Conservation (phyloP, 768 basidiomycete species). For the Leucocoprinus leucothites region DNA sequence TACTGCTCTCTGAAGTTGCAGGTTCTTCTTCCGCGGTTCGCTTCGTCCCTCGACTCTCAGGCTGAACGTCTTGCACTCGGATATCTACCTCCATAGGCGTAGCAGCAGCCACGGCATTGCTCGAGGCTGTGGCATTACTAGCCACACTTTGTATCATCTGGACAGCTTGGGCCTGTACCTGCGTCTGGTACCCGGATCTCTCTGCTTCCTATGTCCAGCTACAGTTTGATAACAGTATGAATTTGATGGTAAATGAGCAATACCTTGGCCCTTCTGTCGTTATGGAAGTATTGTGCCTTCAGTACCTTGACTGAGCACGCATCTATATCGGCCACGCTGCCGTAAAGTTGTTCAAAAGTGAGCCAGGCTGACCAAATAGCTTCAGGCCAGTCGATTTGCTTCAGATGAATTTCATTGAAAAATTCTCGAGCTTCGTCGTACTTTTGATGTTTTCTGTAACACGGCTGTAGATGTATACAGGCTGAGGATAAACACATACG, state of each 20-base stretch:
- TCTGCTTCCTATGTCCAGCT: conserved; percentile 52
- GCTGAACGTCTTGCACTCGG: background rate
- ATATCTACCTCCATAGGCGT: conserved; percentile 14
- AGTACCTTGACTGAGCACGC: conserved; percentile 60
- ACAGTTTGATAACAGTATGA: background rate
- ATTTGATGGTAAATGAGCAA: background rate
- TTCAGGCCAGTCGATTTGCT: conserved; percentile 93
- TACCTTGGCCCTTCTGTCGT: conserved; percentile 63
- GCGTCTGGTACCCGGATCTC: conserved; percentile 32
- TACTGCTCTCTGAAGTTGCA: conserved; percentile 34
- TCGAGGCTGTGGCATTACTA: conserved; percentile 41
- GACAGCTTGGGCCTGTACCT: background rate
- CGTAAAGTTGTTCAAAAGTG: conserved; percentile 83
- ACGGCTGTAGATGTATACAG: conserved; percentile 4
- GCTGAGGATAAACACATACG: conserved; percentile 21
- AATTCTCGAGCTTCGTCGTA: conserved; percentile 60
- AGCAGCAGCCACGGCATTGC: conserved; percentile 31
- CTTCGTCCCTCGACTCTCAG: conserved; percentile 45
- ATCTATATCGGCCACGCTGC: conserved; percentile 65
- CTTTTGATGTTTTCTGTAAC: conserved; percentile 45
- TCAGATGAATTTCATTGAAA: conserved; percentile 64
- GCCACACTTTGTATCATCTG: conserved; percentile 39
- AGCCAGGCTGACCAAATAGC: conserved; percentile 90
- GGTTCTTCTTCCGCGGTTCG: conserved; percentile 58
- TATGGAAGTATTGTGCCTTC: conserved; percentile 60